Evolutionary conservation across 2,329 filamentous ascomycete genomes (phyloP), one percentile per base, ranked within the genome.

Genomic region (Capronia epimyces): DNA sequence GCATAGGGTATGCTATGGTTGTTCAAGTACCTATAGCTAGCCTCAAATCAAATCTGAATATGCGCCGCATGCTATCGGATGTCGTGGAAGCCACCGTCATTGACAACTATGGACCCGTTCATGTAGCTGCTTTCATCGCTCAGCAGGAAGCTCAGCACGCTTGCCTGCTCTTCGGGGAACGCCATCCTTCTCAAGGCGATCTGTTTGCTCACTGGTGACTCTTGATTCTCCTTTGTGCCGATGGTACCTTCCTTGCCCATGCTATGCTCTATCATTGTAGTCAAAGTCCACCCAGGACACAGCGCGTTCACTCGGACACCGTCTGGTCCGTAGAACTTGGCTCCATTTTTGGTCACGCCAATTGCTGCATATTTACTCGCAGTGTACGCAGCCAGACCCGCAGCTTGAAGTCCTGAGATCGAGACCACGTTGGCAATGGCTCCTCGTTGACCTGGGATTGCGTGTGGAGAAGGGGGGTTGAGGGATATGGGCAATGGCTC

Each of bases 41-140:
- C n/a, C n/a, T n/a, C n/a, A n/a, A n/a, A n/a, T n/a, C n/a, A n/a
- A n/a, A n/a, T n/a, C n/a, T n/a, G n/a, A n/a, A n/a, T n/a, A n/a
- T n/a, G n/a, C n/a, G n/a, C n/a, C n/a, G n/a, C n/a, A 10, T 21
- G 27, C 41, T 53, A 57, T 18, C 54, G 24, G 40, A 57, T 57
- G 21, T 54, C 54, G 32, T 57, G 51, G 48, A 57, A 57, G n/a
- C 55, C 55, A 2, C 55, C 55, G 42, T 57, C 55, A 27, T 44
- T 52, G n/a, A 57, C 52, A 5, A 55, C 20, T 7, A 49, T 25
- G 12, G 43, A 46, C 12, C 55, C 55, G 22, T 54, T 50, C 48
- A 57, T 55, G 24, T 57, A 55, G 42, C 52, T 55, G 43, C 55
- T 57, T 42, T 57, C 55, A 18, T 54, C 51, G 24, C 55, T 57